These are phyloP conservation scores for Aeschynomene evenia DNA, from an alignment of 306 rosid species.

Conservation along the genomic window DNA sequence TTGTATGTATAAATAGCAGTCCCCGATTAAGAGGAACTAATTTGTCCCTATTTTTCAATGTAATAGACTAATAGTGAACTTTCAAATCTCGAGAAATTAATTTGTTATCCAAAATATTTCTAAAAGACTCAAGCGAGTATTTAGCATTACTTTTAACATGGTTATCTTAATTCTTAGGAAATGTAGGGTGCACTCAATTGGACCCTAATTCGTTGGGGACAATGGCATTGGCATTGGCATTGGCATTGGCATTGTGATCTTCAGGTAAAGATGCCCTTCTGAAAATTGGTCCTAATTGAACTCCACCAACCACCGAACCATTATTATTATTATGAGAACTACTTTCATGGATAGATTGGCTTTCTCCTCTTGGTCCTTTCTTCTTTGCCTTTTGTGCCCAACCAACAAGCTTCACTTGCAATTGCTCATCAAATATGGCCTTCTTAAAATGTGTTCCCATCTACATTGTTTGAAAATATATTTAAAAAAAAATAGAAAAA, in stretches of 20 bases:
- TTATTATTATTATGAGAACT: constrained; percentile 35
- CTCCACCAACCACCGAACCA: constrained; percentile 25
- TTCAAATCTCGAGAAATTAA: too few relatives aligned
- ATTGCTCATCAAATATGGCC: constrained; percentile 69
- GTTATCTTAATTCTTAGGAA: not conserved
- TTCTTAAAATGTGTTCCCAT: constrained; percentile 82
- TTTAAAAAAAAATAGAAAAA: too few relatives aligned
- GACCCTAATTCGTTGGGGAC: not conserved
- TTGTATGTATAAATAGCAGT: too few relatives aligned
- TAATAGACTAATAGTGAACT: too few relatives aligned
- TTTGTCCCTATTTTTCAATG: too few relatives aligned
- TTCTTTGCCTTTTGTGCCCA: constrained; percentile 77
- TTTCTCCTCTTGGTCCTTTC: constrained; percentile 38
- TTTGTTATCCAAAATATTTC: too few relatives aligned
- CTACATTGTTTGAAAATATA: constrained; percentile 36
- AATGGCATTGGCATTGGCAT: not conserved
- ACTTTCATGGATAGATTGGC: constrained; percentile 36
- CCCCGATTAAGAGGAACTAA: too few relatives aligned
- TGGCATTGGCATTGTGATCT: constrained; percentile 21
- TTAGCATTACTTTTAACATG: not conserved
- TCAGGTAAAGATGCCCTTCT: constrained; percentile 35
- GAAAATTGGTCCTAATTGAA: constrained; percentile 48
- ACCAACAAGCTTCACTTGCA: constrained; percentile 64
- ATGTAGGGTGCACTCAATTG: not conserved
- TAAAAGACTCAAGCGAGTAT: too few relatives aligned